These are phyloP conservation scores for Elaeis guineensis DNA, from an alignment of 176 grass and related monocot genomes.

Conservation along the genomic window DNA sequence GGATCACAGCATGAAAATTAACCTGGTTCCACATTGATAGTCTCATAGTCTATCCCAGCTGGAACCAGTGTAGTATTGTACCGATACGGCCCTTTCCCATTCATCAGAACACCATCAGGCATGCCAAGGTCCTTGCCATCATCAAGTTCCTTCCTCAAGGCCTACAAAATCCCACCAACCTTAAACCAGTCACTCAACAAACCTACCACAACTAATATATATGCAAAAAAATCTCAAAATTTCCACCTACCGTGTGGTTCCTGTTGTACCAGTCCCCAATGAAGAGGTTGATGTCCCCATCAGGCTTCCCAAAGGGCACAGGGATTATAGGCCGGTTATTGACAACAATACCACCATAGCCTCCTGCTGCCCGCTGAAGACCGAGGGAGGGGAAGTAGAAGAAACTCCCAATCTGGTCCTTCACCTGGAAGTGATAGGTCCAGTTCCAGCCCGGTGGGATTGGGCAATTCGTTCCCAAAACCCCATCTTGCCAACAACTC, in stretches of 20 bases:
- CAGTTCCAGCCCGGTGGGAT: slow-evolving; percentile 92
- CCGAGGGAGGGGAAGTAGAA: slow-evolving; percentile 86
- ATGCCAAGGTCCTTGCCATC: slow-evolving; percentile 54
- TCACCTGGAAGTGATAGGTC: slow-evolving; percentile 95
- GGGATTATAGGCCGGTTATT: slow-evolving; percentile 64
- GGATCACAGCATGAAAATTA: not conserved
- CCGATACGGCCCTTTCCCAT: slow-evolving; percentile 71
- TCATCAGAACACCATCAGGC: slow-evolving; percentile 76
- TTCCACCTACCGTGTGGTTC: slow-evolving; percentile 55
- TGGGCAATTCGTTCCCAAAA: slow-evolving; percentile 79
- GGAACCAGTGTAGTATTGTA: slow-evolving; percentile 54
- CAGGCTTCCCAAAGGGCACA: slow-evolving; percentile 49
- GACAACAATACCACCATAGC: slow-evolving; percentile 54
- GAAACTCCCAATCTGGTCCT: slow-evolving; percentile 95
- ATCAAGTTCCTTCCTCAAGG: slow-evolving; percentile 73
- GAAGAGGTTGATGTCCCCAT: slow-evolving; percentile 72
- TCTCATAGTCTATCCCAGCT: slow-evolving; percentile 55
- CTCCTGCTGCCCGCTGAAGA: slow-evolving; percentile 63
- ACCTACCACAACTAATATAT: too few species aligned
- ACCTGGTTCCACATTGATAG: slow-evolving; percentile 78
- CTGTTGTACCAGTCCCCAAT: slow-evolving; percentile 87
- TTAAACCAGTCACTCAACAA: too few species aligned
- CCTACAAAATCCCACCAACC: slow-evolving; percentile 29
- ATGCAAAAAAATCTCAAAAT: too few species aligned
- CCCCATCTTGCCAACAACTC: slow-evolving; percentile 93